Base-by-base conservation (phyloP, 176 grass and related monocot genomes). In the Oryza glumipatula region DNA sequence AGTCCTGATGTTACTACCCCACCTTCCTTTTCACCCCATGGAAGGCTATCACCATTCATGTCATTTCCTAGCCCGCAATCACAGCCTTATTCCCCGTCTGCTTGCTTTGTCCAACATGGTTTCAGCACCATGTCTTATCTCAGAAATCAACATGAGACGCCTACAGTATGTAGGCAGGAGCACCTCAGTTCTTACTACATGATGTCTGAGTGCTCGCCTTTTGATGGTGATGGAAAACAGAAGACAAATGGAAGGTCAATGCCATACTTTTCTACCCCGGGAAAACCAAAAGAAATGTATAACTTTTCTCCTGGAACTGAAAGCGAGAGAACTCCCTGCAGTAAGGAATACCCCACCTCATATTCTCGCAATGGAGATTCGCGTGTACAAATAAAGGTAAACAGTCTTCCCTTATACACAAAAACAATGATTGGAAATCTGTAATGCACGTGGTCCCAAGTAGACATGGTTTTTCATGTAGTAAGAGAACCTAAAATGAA, bases 81-180 rank as follows among this genome's bases (percentile, higher is more conserved):
- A 52, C 76, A 74, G 33, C 28, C 64, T 36, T 86, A 86, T 80
- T 68, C 64, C 81, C 80, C 96, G 6, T 86, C 91, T 11, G 23
- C 83, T 83, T 96, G 89, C 76, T 80, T 94, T 77, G 70, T 96
- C 83, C 94, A 99, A 88, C 97, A 91, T 74, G 94, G 97, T 81
- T 94, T 91, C 71, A 92, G 90, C 77, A 91, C 90, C 1, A 79
- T 80, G 86, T 82, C 93, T 82, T 88, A 86, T 86, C 60, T 86
- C 17, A 79, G 73, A 76, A 79, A 69, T 65, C 90, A 90, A 74
- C 68, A 84, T n/a, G 90, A 92, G 36, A 87, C 76, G 13, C 86
- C 88, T 75, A 86, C 88, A 2, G 72, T 95, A 67, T 92, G 90
- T 47, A 88, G 88, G 78, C 84, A 92, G 68, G 90, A 95, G 52